These are phyloP conservation scores for Podaxis mareebaensis DNA, from an alignment of 768 basidiomycete species.

Conservation along the genomic window DNA sequence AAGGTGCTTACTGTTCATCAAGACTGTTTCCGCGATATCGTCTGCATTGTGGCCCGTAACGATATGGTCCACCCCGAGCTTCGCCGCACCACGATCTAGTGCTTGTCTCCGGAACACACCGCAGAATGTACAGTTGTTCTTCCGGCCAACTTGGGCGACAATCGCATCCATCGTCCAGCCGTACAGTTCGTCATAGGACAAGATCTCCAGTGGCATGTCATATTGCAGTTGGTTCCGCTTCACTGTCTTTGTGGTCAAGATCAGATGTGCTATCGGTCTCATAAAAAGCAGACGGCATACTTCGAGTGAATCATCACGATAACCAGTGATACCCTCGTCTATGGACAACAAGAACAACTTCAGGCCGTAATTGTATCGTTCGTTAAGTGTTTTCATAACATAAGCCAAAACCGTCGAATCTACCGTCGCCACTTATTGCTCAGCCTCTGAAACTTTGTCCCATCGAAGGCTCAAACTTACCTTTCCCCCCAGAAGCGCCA, in stretches of 20 bases:
- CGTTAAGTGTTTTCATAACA: slow-evolving; percentile 94
- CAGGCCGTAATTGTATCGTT: slow-evolving; percentile 90
- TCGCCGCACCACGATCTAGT: slow-evolving; percentile 89
- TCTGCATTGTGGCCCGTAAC: slow-evolving; percentile 99
- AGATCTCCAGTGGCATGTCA: slow-evolving; percentile 90
- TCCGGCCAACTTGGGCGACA: slow-evolving; percentile 91
- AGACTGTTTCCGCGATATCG: slow-evolving; percentile 96
- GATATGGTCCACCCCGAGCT: slow-evolving; percentile 91
- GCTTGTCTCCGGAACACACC: slow-evolving; percentile 97
- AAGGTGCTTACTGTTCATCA: slow-evolving; percentile 88
- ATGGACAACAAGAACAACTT: slow-evolving; percentile 92
- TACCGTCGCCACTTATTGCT: slow-evolving; percentile 31
- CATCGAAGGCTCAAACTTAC: slow-evolving; percentile 37
- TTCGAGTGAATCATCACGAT: slow-evolving; percentile 96
- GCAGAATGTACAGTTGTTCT: slow-evolving; percentile 99
- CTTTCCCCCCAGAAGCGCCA: slow-evolving; percentile 98
- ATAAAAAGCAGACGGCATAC: slow-evolving; percentile 37
- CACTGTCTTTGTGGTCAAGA: slow-evolving; percentile 67
- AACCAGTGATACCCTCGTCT: slow-evolving; percentile 98
- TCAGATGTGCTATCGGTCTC: not conserved
- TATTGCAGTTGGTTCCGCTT: slow-evolving; percentile 97
- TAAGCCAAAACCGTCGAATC: slow-evolving; percentile 98
- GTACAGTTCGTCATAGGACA: slow-evolving; percentile 94
- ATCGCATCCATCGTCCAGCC: slow-evolving; percentile 99
- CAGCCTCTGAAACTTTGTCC: not conserved